Evolutionary conservation across 805 yeast genomes (phyloP).

Genomic region (Ogataea zsoltii): DNA sequence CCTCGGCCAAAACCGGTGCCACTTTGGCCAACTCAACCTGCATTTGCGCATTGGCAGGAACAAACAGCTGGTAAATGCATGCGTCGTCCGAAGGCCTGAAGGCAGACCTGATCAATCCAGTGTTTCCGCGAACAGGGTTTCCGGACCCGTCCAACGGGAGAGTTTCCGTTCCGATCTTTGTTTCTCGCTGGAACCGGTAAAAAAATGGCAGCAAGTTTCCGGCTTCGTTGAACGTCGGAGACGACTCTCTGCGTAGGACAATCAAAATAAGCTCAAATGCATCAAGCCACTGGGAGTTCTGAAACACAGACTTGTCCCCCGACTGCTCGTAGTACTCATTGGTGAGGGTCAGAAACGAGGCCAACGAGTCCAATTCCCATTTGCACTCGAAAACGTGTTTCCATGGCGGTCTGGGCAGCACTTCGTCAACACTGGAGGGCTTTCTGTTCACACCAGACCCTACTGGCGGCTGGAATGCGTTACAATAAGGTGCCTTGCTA

Average conservation of each 20-base stretch:
- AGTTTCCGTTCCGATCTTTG: constrained; percentile 80
- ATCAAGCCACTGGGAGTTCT: constrained; percentile 52
- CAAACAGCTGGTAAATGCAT: constrained; percentile 72
- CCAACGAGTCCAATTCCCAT: constrained; percentile 84
- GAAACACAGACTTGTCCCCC: constrained; percentile 47
- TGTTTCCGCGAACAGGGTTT: constrained; percentile 71
- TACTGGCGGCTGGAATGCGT: constrained; percentile 87
- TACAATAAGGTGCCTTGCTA: constrained; percentile 72
- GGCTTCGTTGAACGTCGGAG: constrained; percentile 55
- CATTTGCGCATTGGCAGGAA: constrained; percentile 84
- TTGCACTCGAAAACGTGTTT: constrained; percentile 80
- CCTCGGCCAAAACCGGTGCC: constrained; percentile 28
- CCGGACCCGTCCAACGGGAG: constrained; percentile 78
- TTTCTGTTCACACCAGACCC: constrained; percentile 49
- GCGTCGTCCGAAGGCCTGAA: constrained; percentile 91
- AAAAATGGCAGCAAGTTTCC: constrained; percentile 51
- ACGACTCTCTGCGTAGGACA: constrained; percentile 59
- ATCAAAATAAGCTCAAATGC: constrained; percentile 55
- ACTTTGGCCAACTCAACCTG: constrained; percentile 56
- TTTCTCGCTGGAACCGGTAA: constrained; percentile 72
- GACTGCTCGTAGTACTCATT: constrained; percentile 68
- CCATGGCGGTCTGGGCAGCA: constrained; percentile 72
- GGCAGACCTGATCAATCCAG: constrained; percentile 77
- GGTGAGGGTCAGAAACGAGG: constrained; percentile 73
- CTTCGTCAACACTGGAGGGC: constrained; percentile 59